Evolutionary conservation across 129 eudicot genomes (phyloP).

Genomic region (Centrapalus pauciflorus): DNA sequence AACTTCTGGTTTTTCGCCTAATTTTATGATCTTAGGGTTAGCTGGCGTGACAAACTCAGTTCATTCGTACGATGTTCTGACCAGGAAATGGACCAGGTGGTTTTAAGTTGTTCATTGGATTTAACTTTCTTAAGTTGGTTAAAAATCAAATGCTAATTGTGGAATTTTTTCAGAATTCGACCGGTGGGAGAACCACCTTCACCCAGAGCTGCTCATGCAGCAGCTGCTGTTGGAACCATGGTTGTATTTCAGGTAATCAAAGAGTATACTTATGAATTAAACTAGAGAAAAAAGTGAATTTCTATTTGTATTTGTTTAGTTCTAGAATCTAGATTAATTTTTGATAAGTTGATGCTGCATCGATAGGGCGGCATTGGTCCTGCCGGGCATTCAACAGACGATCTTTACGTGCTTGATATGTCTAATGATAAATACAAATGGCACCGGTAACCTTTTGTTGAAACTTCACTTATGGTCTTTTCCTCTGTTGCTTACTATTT

Average conservation of each 20-base stretch:
- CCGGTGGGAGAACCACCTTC: slow-evolving; percentile 97
- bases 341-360: slow-evolving; percentile 23
- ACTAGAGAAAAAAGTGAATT: background rate
- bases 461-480: background rate
- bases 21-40: slow-evolving; percentile 48
- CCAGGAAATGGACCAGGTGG: slow-evolving; percentile 88
- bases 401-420: slow-evolving; percentile 89
- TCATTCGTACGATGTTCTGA: slow-evolving; percentile 85
- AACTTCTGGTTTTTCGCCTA: background rate
- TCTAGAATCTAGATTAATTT: slow-evolving; percentile 4
- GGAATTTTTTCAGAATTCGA: slow-evolving; percentile 42
- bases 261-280: background rate
- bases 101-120: slow-evolving; percentile 1
- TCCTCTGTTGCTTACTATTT: background rate
- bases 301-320: background rate
- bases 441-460: slow-evolving; percentile 62
- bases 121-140: background rate
- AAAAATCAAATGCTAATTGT: slow-evolving; percentile 10
- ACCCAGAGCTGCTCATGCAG: slow-evolving; percentile 96
- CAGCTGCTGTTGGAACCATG: slow-evolving; percentile 97
- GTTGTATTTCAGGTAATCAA: slow-evolving; percentile 92
- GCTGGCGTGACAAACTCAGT: slow-evolving; percentile 95
- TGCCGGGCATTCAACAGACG: slow-evolving; percentile 97
- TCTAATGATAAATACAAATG: slow-evolving; percentile 93
- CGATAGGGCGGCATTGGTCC: slow-evolving; percentile 97